Evolutionary conservation across 352 stramenopile genomes (phyloP).

Genomic region (Phytophthora melonis): DNA sequence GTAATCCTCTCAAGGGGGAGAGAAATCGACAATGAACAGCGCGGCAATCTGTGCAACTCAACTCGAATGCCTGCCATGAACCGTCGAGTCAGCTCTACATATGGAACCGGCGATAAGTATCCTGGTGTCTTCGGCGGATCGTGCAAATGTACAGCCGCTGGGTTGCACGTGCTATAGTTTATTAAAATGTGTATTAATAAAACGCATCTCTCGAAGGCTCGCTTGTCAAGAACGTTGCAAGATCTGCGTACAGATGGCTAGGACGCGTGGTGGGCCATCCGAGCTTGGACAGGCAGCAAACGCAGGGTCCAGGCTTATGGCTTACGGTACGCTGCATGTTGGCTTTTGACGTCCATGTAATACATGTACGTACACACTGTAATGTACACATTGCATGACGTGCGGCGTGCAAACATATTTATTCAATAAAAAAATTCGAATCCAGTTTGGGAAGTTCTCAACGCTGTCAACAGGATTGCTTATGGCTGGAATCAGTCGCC

Average conservation of each 20-base stretch:
- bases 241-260: conserved; percentile 8
- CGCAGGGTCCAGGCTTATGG: too few relatives aligned
- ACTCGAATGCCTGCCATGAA: background rate
- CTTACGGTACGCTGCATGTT: too few relatives aligned
- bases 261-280: background rate
- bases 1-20: conserved; percentile 20
- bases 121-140: background rate
- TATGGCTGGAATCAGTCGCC: too few relatives aligned
- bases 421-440: too few relatives aligned
- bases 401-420: too few relatives aligned
- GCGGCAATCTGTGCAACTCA: background rate
- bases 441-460: too few relatives aligned
- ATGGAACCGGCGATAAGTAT: conserved; percentile 19
- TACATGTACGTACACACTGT: too few relatives aligned
- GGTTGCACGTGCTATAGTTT: background rate
- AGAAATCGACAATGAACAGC: conserved; percentile 24
- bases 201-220: background rate
- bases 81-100: conserved; percentile 6
- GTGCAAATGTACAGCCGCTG: background rate
- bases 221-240: background rate
- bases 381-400: too few relatives aligned
- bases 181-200: background rate
- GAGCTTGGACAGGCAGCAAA: background rate
- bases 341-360: too few relatives aligned
- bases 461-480: too few relatives aligned